Evolutionary conservation across 148 eudicot genomes (phyloP).

Genomic region (Vaccinium macrocarpon): DNA sequence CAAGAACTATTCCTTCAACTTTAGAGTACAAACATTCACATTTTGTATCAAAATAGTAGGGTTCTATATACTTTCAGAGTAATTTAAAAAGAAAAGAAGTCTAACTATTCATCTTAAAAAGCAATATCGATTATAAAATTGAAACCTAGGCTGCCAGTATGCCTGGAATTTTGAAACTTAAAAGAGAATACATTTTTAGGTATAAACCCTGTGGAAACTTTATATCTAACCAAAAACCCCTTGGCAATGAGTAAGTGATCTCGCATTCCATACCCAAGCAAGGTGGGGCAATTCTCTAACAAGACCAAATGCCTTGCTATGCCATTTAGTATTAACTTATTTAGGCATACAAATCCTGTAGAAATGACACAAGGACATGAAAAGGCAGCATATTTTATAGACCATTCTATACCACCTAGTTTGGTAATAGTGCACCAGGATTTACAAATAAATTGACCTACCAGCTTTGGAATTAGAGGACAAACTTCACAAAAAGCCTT

Average conservation of each 20-base stretch:
- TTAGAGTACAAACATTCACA: not conserved
- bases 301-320: not conserved
- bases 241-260: not conserved
- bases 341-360: not conserved
- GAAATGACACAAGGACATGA: not conserved
- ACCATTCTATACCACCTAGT: not conserved
- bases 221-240: not conserved
- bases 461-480: conserved; percentile 86
- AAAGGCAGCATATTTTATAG: not conserved
- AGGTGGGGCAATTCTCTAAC: not conserved
- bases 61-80: not conserved
- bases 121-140: not conserved
- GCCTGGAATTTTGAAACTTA: not conserved
- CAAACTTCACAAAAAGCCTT: conserved; percentile 58
- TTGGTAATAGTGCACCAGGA: not conserved
- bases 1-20: not conserved
- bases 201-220: not conserved
- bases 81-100: not conserved
- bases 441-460: conserved; percentile 15
- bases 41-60: not conserved
- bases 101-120: not conserved
- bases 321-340: not conserved
- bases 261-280: not conserved
- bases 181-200: not conserved
- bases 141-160: not conserved